Percentiles rank a stretch among this genome's conserved stretches.
phyloP scores from a whole-genome alignment of 495 filamentous ascomycete species.

The Neurospora terricola region DNA sequence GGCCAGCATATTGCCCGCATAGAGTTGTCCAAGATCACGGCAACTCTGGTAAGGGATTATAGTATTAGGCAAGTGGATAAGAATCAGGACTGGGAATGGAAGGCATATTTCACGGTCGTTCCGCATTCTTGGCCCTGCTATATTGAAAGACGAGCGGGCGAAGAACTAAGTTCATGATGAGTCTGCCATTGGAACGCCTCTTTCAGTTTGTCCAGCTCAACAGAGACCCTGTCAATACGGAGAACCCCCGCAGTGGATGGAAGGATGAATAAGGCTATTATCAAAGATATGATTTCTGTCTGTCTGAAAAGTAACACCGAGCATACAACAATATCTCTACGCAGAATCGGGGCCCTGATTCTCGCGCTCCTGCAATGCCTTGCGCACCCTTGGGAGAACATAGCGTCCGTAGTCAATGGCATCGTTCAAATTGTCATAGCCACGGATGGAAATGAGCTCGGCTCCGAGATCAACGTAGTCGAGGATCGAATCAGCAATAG shows the following conservation, averaged over 20 bases:
- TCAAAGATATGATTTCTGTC: neutral
- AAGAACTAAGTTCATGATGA: neutral
- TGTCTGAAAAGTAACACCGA: neutral
- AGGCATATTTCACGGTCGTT: conserved; percentile 28
- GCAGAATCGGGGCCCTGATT: conserved; percentile 1
- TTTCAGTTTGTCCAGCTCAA: neutral
- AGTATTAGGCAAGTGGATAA: conserved; percentile 30
- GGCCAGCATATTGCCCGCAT: neutral
- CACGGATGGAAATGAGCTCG: conserved; percentile 44
- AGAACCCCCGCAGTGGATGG: neutral
- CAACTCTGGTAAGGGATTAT: conserved; percentile 20
- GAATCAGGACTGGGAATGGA: conserved; percentile 28
- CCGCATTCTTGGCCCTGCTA: conserved; percentile 32
- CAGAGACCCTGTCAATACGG: neutral
- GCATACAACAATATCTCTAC: neutral
- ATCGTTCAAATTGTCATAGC: conserved; percentile 46
- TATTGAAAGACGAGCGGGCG: neutral
- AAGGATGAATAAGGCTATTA: neutral
- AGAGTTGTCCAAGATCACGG: neutral
- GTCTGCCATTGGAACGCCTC: neutral
- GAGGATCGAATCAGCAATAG: conserved; percentile 38
- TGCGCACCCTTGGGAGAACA: conserved; percentile 36
- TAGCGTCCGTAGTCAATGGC: conserved; percentile 45
- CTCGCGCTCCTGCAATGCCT: conserved; percentile 24
- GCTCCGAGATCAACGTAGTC: conserved; percentile 45